Conservation (phyloP, 1,284 basidiomycete genomes). For the Heterobasidion annosum region DNA sequence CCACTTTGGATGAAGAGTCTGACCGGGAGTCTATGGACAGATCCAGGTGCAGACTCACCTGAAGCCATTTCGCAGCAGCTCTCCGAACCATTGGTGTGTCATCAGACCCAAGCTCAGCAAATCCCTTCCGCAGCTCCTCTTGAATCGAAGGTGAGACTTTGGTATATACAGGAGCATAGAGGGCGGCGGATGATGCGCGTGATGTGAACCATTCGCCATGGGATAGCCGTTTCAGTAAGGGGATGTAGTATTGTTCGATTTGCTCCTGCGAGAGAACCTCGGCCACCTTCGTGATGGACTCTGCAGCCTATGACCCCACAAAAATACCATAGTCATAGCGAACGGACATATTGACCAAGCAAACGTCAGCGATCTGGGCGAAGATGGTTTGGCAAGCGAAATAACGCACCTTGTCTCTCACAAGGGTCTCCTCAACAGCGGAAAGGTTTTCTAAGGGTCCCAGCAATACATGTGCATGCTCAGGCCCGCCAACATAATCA, state of each 20-base stretch:
- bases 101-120: constrained; percentile 78
- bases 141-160: constrained; percentile 70
- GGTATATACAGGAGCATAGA: constrained; percentile 91
- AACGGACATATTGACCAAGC: not conserved
- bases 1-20: constrained; percentile 35
- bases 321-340: not conserved
- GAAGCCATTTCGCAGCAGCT: constrained; percentile 94
- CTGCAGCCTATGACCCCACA: constrained; percentile 64
- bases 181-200: constrained; percentile 89
- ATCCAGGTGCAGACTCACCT: constrained; percentile 46
- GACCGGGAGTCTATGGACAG: constrained; percentile 6
- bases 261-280: constrained; percentile 71
- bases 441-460: constrained; percentile 95
- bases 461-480: constrained; percentile 84
- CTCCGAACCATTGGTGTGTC: constrained; percentile 99
- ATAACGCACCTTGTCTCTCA: constrained; percentile 85
- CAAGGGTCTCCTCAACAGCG: constrained; percentile 96
- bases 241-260: constrained; percentile 89
- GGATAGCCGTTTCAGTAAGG: constrained; percentile 83
- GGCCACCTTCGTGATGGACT: constrained; percentile 93
- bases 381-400: not conserved
- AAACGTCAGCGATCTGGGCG: not conserved
- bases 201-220: constrained; percentile 99
- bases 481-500: constrained; percentile 91
- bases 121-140: constrained; percentile 87